Conservation (phyloP, 2,329 filamentous ascomycete genomes). For the Aspergillus fumigatiaffinis region DNA sequence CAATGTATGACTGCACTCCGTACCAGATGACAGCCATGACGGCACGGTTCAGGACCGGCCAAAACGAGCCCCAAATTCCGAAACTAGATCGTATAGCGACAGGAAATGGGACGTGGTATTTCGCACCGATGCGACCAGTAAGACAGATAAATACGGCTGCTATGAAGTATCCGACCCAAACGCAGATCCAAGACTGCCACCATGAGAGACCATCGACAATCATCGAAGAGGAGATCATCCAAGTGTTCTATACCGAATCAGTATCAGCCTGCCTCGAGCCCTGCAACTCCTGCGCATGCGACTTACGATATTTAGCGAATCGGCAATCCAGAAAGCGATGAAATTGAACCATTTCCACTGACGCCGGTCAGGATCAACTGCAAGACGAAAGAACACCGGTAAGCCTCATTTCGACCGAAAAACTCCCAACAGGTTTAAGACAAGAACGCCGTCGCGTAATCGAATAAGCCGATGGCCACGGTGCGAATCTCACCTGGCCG, state of each 20-base stretch:
- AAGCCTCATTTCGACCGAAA: background rate
- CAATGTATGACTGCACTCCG: conserved; percentile 71
- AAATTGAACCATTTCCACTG: conserved; percentile 88
- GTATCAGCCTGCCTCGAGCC: background rate
- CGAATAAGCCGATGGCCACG: conserved; percentile 2
- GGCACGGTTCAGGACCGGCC: conserved; percentile 87
- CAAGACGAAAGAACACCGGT: conserved; percentile 18
- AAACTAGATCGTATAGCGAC: conserved; percentile 75
- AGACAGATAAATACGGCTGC: conserved; percentile 70
- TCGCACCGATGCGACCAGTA: conserved; percentile 79
- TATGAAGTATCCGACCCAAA: conserved; percentile 81
- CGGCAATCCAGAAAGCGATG: conserved; percentile 81
- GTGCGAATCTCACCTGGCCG: conserved; percentile 52
- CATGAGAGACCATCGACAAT: conserved; percentile 74
- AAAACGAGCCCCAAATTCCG: conserved; percentile 82
- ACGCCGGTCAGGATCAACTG: conserved; percentile 73
- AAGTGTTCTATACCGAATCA: conserved; percentile 60
- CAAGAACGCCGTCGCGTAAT: background rate
- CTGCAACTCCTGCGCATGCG: background rate
- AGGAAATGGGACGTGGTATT: conserved; percentile 86
- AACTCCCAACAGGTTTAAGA: background rate
- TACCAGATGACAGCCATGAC: conserved; percentile 88
- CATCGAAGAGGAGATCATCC: conserved; percentile 88
- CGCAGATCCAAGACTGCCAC: conserved; percentile 90
- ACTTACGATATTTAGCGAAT: conserved; percentile 72